phyloP scores from a whole-genome alignment of 2,329 filamentous ascomycete genomes.

The Penicillium digitatum region DNA sequence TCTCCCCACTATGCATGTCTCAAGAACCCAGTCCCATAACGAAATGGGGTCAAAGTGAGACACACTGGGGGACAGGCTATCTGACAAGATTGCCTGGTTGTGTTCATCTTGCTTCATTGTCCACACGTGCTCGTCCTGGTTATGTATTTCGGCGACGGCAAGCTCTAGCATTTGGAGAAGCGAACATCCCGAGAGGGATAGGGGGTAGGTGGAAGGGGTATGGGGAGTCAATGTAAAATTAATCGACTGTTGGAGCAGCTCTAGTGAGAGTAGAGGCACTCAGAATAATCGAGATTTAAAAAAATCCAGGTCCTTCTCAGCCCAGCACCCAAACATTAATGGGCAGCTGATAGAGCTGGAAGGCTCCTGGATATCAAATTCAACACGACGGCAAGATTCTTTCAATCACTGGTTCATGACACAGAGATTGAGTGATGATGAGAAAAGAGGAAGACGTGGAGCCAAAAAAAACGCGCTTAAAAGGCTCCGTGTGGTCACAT shows the following conservation, averaged over 20 bases:
- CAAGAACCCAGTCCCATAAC: slow-evolving; percentile 45
- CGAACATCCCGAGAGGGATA: slow-evolving; percentile 19
- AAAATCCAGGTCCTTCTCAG: background rate
- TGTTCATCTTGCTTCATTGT: slow-evolving; percentile 55
- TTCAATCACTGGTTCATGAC: background rate
- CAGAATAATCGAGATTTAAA: background rate
- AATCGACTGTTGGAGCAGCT: background rate
- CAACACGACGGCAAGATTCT: background rate
- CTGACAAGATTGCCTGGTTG: slow-evolving; percentile 24
- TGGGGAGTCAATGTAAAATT: background rate
- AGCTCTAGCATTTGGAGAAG: slow-evolving; percentile 56
- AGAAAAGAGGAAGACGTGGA: background rate
- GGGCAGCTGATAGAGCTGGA: slow-evolving; percentile 3
- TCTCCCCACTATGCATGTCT: slow-evolving; percentile 43
- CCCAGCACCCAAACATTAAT: slow-evolving; percentile 16
- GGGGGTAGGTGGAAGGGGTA: background rate
- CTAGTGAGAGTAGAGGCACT: background rate
- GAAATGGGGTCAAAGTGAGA: slow-evolving; percentile 44
- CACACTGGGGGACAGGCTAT: slow-evolving; percentile 36
- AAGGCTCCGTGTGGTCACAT: slow-evolving; percentile 8
- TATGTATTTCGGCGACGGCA: slow-evolving; percentile 47
- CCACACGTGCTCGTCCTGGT: slow-evolving; percentile 55
- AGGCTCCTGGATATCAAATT: background rate
- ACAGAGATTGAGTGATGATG: background rate
- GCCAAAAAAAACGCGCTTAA: slow-evolving; percentile 19